Conservation (phyloP, 768 basidiomycete species). For the Trametes gibbosa region DNA sequence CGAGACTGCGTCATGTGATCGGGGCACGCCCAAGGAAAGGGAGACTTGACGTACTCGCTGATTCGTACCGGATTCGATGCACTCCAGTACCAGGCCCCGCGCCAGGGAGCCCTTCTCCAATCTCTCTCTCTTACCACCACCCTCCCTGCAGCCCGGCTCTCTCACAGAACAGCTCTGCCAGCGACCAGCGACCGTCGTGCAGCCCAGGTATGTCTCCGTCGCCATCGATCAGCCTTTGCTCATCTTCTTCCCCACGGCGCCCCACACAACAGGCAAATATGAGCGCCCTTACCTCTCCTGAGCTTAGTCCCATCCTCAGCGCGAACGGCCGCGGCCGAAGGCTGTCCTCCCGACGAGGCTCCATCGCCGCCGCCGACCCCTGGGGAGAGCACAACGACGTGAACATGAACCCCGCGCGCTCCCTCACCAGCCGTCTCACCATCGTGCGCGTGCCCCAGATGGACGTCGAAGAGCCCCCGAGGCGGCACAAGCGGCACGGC, state of each 20-base stretch:
- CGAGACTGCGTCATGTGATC: conserved; percentile 19
- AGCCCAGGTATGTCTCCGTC: conserved; percentile 1
- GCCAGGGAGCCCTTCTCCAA: neutral
- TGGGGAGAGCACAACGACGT: conserved; percentile 52
- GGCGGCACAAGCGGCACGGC: conserved; percentile 31
- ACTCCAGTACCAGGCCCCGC: conserved; percentile 2
- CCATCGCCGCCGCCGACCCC: conserved; percentile 66
- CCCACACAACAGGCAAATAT: conserved; percentile 12
- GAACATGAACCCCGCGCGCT: conserved; percentile 51
- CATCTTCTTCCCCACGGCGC: conserved; percentile 7
- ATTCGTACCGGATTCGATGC: conserved; percentile 15
- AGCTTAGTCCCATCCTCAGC: conserved; percentile 23
- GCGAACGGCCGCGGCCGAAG: conserved; percentile 28
- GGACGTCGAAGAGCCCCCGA: conserved; percentile 35
- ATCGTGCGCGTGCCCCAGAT: conserved; percentile 62
- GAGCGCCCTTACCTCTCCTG: conserved; percentile 21
- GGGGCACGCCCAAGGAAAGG: conserved; percentile 9
- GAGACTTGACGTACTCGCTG: conserved; percentile 21
- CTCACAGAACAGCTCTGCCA: neutral
- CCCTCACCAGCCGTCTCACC: conserved; percentile 63
- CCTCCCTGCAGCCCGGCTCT: neutral
- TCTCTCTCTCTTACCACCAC: conserved; percentile 12
- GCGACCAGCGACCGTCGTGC: neutral
- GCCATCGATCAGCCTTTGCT: conserved; percentile 11
- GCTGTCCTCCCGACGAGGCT: conserved; percentile 62